Base-by-base conservation (phyloP, 2,329 filamentous ascomycete species). In the Xylariaceae sp. region DNA sequence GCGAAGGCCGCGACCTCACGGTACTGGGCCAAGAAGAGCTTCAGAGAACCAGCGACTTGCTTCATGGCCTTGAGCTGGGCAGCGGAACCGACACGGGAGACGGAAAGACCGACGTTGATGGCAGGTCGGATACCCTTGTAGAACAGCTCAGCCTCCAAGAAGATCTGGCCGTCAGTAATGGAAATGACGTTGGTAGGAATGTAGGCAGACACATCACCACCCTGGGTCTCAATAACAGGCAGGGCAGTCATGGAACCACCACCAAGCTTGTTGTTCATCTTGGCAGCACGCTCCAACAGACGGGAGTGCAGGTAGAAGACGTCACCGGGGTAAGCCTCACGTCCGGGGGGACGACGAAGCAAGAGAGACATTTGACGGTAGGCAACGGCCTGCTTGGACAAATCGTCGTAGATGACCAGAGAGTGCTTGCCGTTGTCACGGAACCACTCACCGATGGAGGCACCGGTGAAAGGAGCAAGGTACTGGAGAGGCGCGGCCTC, bases 11-110 rank as follows among this genome's bases (percentile, higher is more conserved):
- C 94, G 63, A 99, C 94, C 80, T 99, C 94, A 94, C 94, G 94
- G 86, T 99, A 99, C 83, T 99, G 94, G 71, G 94, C 94, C 88
- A 99, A 89, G 91, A 97, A 99, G 70, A 99, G 91, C 87, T 99
- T 99, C 73, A 99, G 84, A 68, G 92, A 97, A 85, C 94, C 94
- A 72, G 94, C 94, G 70, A 99, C 94, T 84, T 99, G 94, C 87
- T 99, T 99, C 94, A 99, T 99, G 80, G 94, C 91, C 89, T 97
- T 99, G 77, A 97, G 85, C 85, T 99, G 94, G 74, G 94, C 94
- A 75, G 94, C 90, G 72, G 94, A 99, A 76, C 94, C 94, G 87
- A 99, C 94, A 89, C 94, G 94, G 68, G 94, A 99, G 70, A 99
- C 94, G 71, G 94, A 99, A 69, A 99, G 89, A 94, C 94, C 94